Base-by-base conservation (phyloP, 345 rosid species). In the Mangifera indica region DNA sequence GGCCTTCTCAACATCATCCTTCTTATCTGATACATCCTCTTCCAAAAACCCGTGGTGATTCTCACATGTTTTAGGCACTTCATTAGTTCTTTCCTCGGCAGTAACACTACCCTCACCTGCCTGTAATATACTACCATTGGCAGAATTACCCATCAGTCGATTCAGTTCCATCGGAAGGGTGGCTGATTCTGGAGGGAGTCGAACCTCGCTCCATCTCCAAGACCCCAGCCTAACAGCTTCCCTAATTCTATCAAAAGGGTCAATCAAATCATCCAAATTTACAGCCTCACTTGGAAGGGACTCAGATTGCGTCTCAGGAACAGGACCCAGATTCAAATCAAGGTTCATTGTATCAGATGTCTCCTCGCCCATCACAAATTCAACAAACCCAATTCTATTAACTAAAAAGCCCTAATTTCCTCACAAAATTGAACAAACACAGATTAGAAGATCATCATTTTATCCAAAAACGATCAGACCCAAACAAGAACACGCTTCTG, bases 251-350 rank as follows among this genome's bases (percentile, higher is more conserved):
- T 57, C 78, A 15, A 85, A 48, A 0, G 78, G 88, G 40, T 84
- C 90, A 58, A 80, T 74, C 88, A 85, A 88, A 61, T 81, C 91
- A 61, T 85, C 96, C 83, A 89, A 80, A 76, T 82, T 87, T 69
- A 84, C 74, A 60, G 79, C 76, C 40, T 83, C 92, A 58, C 72
- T 80, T 8, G 84, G 60, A 44, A 86, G 46, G 4, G 80, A 62
- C 55, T 76, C 88, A 9, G 88, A 76, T 11, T 70, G 89, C n/a
- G 85, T 76, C 81, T 89, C 98, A 49, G 95, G 93, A 75, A 74
- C 88, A 65, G 97, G 98, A 48, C 95, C 95, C 66, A 94, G 85
- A 75, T 94, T 94, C 91, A 94, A 87, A 81, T 94, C 98, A 48
- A 94, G 98, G 78, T 94, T 92, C 97, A 94, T 92, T 32, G 93